Percentiles rank a stretch among this genome's conserved stretches.
Evolutionary conservation across 2,329 filamentous ascomycete species (phyloP).

Genomic region (Aureobasidium sp.): DNA sequence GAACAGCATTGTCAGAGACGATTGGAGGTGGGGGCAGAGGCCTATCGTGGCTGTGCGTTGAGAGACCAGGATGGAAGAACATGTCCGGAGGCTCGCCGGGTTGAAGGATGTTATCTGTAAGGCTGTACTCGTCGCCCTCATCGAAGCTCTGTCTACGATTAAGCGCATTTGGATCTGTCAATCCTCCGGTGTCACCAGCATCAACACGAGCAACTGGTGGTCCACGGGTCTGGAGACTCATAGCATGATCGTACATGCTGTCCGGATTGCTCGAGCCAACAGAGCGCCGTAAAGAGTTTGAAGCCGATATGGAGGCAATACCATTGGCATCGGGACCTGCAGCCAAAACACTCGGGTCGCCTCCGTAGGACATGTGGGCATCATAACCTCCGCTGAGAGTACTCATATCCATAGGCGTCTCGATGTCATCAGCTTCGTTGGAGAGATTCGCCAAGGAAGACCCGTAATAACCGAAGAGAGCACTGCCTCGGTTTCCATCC

Average conservation of each 20-base stretch:
- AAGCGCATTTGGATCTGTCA: constrained; percentile 63
- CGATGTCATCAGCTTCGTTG: constrained; percentile 59
- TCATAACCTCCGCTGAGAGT: constrained; percentile 67
- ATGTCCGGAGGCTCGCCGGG: constrained; percentile 70
- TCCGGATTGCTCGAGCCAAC: constrained; percentile 36
- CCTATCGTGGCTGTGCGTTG: constrained; percentile 50
- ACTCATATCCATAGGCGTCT: constrained; percentile 60
- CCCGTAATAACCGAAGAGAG: constrained; percentile 26
- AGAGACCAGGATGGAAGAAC: constrained; percentile 72
- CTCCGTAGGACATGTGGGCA: constrained; percentile 55
- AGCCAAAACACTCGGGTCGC: constrained; percentile 39
- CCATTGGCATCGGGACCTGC: constrained; percentile 28
- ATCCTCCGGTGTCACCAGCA: constrained; percentile 80
- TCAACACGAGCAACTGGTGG: constrained; percentile 66
- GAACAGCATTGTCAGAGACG: constrained; percentile 44
- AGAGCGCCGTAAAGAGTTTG: constrained; percentile 40
- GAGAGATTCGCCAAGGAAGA: constrained; percentile 32
- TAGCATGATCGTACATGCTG: constrained; percentile 38
- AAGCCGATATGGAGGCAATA: constrained; percentile 32
- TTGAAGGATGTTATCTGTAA: constrained; percentile 35
- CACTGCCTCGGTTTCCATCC: constrained; percentile 47
- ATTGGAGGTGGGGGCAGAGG: constrained; percentile 57
- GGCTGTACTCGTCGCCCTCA: constrained; percentile 70
- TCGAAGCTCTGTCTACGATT: constrained; percentile 76
- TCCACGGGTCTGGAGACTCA: constrained; percentile 50